Conservation (phyloP, 495 filamentous ascomycete genomes). For the Sphaerosporella brunnea region DNA sequence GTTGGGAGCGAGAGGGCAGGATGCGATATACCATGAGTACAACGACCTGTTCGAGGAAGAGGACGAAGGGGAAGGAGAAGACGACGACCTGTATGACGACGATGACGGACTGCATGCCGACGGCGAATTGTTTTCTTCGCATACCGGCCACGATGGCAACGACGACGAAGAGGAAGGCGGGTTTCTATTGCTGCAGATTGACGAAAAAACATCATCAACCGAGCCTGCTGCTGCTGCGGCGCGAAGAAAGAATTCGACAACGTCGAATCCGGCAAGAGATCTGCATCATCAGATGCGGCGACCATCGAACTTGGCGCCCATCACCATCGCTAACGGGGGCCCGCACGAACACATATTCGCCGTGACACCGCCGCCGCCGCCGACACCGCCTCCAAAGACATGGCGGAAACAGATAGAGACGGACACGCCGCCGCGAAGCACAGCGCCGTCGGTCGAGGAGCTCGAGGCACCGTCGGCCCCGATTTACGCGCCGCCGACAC, state of each 20-base stretch:
- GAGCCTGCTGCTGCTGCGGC: not conserved
- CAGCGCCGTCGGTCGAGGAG: constrained; percentile 23
- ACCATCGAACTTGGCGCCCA: not conserved
- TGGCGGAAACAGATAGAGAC: constrained; percentile 6
- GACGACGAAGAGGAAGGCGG: constrained; percentile 16
- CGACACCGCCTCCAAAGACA: constrained; percentile 1
- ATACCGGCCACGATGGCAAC: not conserved
- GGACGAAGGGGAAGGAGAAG: constrained; percentile 1
- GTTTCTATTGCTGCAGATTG: constrained; percentile 14
- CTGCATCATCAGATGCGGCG: not conserved
- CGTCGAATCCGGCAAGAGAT: not conserved
- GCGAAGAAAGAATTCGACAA: not conserved
- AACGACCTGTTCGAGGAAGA: constrained; percentile 23
- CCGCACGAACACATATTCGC: not conserved
- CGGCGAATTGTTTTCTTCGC: not conserved
- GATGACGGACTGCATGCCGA: not conserved
- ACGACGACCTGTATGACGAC: constrained; percentile 2
- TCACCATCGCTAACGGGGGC: not conserved
- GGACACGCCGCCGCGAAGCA: constrained; percentile 21
- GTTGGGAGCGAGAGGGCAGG: constrained; percentile 16
- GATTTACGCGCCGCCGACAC: constrained; percentile 18
- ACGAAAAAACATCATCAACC: not conserved
- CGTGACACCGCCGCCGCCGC: not conserved
- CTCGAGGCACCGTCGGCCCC: constrained; percentile 9
- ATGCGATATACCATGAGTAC: constrained; percentile 26